phyloP scores from a whole-genome alignment of 352 stramenopile genomes.

The Pythium coloratum region DNA sequence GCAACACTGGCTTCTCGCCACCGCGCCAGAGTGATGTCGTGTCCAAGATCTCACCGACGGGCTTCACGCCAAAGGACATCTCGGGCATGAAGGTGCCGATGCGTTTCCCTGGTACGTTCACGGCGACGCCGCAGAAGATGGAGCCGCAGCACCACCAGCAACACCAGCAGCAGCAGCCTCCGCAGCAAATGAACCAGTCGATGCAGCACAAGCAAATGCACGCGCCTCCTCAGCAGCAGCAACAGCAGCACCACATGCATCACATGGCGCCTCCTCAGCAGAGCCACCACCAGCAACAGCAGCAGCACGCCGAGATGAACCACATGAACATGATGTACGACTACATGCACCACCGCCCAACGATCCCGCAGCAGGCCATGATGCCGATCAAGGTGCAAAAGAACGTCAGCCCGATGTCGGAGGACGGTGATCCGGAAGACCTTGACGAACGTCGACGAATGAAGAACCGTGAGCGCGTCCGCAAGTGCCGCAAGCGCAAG shows the following conservation, averaged over 20 bases:
- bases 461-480: constrained; percentile 88
- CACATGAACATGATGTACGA: constrained; percentile 88
- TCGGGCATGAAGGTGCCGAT: constrained; percentile 72
- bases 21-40: constrained; percentile 40
- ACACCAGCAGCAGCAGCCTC: constrained; percentile 38
- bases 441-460: constrained; percentile 83
- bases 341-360: constrained; percentile 77
- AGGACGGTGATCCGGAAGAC: constrained; percentile 74
- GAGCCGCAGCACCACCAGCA: constrained; percentile 43
- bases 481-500: constrained; percentile 89
- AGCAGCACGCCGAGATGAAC: constrained; percentile 53
- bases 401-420: constrained; percentile 66
- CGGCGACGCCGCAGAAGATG: constrained; percentile 61
- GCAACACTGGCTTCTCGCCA: constrained; percentile 53
- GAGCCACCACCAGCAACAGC: constrained; percentile 34
- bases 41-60: constrained; percentile 78
- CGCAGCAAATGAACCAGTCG: constrained; percentile 40
- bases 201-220: constrained; percentile 50
- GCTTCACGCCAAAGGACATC: constrained; percentile 79
- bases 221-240: constrained; percentile 35
- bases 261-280: constrained; percentile 31
- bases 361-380: constrained; percentile 45
- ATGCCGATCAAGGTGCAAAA: constrained; percentile 30
- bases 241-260: constrained; percentile 38
- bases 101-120: constrained; percentile 65